Evolutionary conservation across 345 rosid species (phyloP).

Genomic region (Acer yangbiense): DNA sequence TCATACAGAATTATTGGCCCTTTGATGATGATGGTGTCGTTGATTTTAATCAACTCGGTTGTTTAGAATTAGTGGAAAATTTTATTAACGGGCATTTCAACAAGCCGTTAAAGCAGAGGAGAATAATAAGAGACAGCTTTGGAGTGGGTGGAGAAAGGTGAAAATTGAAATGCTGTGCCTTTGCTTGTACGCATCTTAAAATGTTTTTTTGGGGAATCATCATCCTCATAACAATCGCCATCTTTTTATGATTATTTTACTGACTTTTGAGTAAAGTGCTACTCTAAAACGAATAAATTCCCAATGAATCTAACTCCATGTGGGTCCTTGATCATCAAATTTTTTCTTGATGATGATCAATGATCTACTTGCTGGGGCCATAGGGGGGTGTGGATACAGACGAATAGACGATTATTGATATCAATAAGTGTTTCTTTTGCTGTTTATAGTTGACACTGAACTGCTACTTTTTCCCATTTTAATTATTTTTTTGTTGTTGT

Average conservation of each 20-base stretch:
- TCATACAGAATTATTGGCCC: neutral
- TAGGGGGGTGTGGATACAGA: neutral
- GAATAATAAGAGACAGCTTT: conserved; percentile 16
- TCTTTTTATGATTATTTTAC: neutral
- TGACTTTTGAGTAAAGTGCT: conserved; percentile 2
- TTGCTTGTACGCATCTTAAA: conserved; percentile 22
- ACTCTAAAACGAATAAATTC: neutral
- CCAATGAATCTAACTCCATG: neutral
- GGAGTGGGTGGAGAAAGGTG: conserved; percentile 23
- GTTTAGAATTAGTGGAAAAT: neutral
- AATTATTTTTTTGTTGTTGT: neutral
- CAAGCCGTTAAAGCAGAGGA: neutral
- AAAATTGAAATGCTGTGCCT: conserved; percentile 25
- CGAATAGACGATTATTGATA: neutral
- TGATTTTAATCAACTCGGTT: conserved; percentile 11
- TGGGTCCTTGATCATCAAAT: neutral
- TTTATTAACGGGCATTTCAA: neutral
- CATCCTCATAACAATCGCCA: neutral
- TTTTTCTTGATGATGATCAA: neutral
- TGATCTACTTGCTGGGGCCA: neutral
- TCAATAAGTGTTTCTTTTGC: conserved; percentile 2
- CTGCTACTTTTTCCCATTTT: neutral
- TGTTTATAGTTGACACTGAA: conserved; percentile 14
- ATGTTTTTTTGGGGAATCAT: conserved; percentile 2
- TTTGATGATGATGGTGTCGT: neutral